Evolutionary conservation across 139 green algal species (phyloP).

Genomic region (Tetratostichococcus sp.): DNA sequence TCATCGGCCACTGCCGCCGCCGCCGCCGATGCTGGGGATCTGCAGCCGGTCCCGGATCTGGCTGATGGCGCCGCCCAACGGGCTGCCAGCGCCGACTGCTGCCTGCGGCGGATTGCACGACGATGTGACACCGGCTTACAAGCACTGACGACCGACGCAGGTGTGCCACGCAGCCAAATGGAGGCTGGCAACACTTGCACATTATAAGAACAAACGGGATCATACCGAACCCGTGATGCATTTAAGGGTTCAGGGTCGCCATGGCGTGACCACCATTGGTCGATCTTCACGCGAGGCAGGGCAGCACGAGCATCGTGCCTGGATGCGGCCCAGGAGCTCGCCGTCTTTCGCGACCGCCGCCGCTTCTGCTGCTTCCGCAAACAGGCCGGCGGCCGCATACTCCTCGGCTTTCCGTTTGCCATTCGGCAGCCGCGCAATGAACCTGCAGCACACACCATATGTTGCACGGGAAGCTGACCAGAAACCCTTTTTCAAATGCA

Average conservation of each 20-base stretch:
- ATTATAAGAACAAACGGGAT: too few species aligned
- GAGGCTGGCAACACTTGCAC: too few species aligned
- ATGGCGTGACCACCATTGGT: too few species aligned
- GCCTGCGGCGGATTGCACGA: too few species aligned
- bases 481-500: neutral
- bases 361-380: constrained; percentile 55
- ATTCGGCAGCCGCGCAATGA: constrained; percentile 50
- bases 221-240: too few species aligned
- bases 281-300: too few species aligned
- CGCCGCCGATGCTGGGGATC: neutral
- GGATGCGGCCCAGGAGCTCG: constrained; percentile 28
- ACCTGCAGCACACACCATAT: too few species aligned
- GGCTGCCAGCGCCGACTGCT: constrained; percentile 38
- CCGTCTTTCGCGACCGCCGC: constrained; percentile 21
- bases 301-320: constrained; percentile 9
- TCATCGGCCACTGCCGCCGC: neutral
- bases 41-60: constrained; percentile 53
- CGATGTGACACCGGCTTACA: too few species aligned
- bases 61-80: constrained; percentile 46
- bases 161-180: too few species aligned
- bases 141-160: too few species aligned
- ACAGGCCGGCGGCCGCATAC: constrained; percentile 34
- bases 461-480: too few species aligned
- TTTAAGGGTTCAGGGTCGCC: too few species aligned
- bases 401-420: constrained; percentile 53